phyloP scores from a whole-genome alignment of 2,329 filamentous ascomycete genomes.

The Hysterium pulicare region DNA sequence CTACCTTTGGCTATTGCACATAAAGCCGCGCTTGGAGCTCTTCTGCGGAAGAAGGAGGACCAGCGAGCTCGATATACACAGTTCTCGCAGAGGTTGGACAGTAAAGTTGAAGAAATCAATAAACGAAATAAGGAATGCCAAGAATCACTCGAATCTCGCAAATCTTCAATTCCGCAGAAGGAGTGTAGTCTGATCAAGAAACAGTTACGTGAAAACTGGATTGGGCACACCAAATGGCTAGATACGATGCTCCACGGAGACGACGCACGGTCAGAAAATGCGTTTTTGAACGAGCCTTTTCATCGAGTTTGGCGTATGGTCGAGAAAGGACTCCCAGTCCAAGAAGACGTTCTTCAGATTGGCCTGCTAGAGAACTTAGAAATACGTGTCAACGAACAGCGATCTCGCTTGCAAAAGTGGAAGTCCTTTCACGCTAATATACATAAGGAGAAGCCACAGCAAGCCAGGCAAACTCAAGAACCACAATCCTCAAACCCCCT shows the following conservation, averaged over 20 bases:
- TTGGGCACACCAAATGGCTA: constrained; percentile 72
- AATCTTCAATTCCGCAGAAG: constrained; percentile 28
- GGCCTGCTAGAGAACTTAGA: constrained; percentile 71
- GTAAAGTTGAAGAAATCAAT: constrained; percentile 59
- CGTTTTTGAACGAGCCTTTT: constrained; percentile 64
- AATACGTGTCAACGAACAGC: constrained; percentile 62
- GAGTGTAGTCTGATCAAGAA: constrained; percentile 49
- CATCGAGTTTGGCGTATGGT: constrained; percentile 69
- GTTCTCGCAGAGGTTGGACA: constrained; percentile 62
- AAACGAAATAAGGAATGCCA: constrained; percentile 48
- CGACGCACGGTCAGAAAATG: constrained; percentile 53
- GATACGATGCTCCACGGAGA: constrained; percentile 68
- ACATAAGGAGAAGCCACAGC: constrained; percentile 11
- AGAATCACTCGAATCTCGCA: constrained; percentile 21
- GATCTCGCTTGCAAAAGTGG: constrained; percentile 69
- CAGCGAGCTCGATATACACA: constrained; percentile 58
- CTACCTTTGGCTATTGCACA: constrained; percentile 70
- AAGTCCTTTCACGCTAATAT: constrained; percentile 58
- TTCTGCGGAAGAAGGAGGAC: constrained; percentile 59
- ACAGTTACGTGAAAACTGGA: constrained; percentile 69
- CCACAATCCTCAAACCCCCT: constrained; percentile 7
- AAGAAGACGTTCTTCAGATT: constrained; percentile 51
- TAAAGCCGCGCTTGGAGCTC: constrained; percentile 60
- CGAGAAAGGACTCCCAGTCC: constrained; percentile 55
- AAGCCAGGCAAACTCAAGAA: too few relatives aligned